Conservation (phyloP, 2,329 filamentous ascomycete genomes). For the Lachnum nothofagi region DNA sequence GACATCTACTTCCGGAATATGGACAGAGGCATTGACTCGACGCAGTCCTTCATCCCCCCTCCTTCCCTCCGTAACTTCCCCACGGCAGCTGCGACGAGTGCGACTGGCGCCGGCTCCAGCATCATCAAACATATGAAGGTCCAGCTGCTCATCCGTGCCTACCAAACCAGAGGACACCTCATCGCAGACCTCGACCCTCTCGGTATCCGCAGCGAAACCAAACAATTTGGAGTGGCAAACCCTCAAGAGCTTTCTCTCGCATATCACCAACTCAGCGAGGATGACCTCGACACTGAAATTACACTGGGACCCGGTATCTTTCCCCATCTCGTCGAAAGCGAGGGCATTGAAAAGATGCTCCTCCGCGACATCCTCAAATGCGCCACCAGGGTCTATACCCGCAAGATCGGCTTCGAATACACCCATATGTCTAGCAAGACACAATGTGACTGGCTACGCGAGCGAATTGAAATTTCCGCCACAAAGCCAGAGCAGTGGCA, state of each 20-base stretch:
- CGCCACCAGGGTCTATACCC: constrained; percentile 94
- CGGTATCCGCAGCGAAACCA: constrained; percentile 80
- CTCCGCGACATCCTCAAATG: constrained; percentile 87
- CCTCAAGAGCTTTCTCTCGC: constrained; percentile 90
- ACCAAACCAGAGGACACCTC: constrained; percentile 96
- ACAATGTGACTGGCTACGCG: constrained; percentile 96
- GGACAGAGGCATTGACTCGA: constrained; percentile 96
- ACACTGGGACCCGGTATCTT: constrained; percentile 89
- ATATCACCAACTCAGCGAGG: constrained; percentile 91
- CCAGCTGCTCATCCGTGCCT: constrained; percentile 91
- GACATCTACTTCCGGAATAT: constrained; percentile 99
- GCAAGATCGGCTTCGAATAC: constrained; percentile 96
- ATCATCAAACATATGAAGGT: constrained; percentile 97
- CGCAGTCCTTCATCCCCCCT: constrained; percentile 92
- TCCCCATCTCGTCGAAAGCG: constrained; percentile 85
- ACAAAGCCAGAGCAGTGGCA: constrained; percentile 90
- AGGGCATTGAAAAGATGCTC: constrained; percentile 90
- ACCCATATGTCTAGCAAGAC: constrained; percentile 97
- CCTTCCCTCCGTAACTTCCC: constrained; percentile 83
- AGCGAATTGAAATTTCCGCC: constrained; percentile 90
- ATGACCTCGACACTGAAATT: constrained; percentile 89
- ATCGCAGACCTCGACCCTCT: constrained; percentile 97
- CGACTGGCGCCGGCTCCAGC: constrained; percentile 66
- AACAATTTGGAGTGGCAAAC: constrained; percentile 78
- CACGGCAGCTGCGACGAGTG: constrained; percentile 63